Evolutionary conservation across 2,329 filamentous ascomycete genomes (phyloP).

Genomic region (Nannizziopsis arthrosporioides): DNA sequence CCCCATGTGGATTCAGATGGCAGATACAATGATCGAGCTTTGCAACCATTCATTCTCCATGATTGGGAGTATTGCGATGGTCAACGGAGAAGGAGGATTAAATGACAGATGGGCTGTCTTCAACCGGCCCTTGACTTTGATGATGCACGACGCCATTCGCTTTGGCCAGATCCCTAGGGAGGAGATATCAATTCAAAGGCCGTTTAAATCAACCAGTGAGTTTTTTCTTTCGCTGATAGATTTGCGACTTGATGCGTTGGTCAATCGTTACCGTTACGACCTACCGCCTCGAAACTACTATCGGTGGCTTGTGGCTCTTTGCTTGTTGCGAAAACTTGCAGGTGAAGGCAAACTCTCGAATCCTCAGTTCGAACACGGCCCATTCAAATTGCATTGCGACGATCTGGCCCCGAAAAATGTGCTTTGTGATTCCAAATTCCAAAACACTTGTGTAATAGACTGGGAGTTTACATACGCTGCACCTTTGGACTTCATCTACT

Average conservation of each 20-base stretch:
- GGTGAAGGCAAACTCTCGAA: conserved; percentile 5
- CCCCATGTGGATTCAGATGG: conserved; percentile 32
- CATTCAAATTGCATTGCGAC: conserved; percentile 31
- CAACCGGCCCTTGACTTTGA: conserved; percentile 30
- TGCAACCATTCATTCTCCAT: conserved; percentile 23
- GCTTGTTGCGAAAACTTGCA: conserved; percentile 16
- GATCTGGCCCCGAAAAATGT: conserved; percentile 33
- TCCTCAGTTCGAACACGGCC: conserved; percentile 20
- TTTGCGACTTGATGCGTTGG: conserved; percentile 33
- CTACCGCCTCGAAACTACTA: conserved; percentile 20
- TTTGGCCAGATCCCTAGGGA: conserved; percentile 13
- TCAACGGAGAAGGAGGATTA: conserved; percentile 8
- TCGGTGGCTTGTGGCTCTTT: conserved; percentile 15
- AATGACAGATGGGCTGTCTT: conserved; percentile 20
- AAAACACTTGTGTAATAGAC: conserved; percentile 32
- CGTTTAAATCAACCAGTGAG: conserved; percentile 27
- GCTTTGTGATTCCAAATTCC: conserved; percentile 28
- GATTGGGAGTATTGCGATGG: conserved; percentile 24
- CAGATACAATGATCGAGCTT: conserved; percentile 33
- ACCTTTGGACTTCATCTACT: conserved; percentile 30
- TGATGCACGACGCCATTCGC: conserved; percentile 33
- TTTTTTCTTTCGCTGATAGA: conserved; percentile 33
- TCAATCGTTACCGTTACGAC: conserved; percentile 30
- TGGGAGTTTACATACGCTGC: conserved; percentile 35
- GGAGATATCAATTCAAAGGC: neutral